Evolutionary conservation across 768 basidiomycete species (phyloP), one percentile per base, ranked within the genome.

Genomic region (Mycena vitilis): DNA sequence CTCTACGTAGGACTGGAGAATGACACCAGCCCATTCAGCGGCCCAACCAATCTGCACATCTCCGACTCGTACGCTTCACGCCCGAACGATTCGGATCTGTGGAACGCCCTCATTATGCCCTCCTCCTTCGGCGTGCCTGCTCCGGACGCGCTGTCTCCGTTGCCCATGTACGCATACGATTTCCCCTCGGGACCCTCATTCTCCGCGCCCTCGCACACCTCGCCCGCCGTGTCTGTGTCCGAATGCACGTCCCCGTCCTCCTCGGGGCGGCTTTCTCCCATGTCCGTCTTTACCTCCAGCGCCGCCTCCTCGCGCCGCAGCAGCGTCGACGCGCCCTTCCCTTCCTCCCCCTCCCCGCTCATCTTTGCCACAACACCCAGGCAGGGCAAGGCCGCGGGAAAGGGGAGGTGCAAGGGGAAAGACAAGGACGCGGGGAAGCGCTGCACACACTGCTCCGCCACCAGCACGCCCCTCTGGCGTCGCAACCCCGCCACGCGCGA

Each of bases 381-480:
- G 30, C 30, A 30, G 30, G 30, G 30, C 30, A 30, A 30, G 30
- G 30, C 30, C 30, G 30, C 30, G 30, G 30, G 5, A 2, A 30
- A 30, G 30, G 30, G 30, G 30, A 30, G 30, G 30, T 2, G 30
- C 30, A 30, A 30, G 30, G 30, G 30, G 30, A 30, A 30, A 30
- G 30, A 30, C 30, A 30, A 30, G 30, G 30, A 30, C 30, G 15
- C 11, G 15, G 20, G 15, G 25, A 66, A 66, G 45, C 30, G 44
- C 36, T 66, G 65, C 53, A 55, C 65, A 4, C 65, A 66, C 36
- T 66, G 65, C 44, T 13, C 15, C 11, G 59, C 65, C 16, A 66
- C 65, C 44, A 30, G 23, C 15, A 66, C 65, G 0, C 65, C 65
- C 4, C 65, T 66, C 42, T 66, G 65, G 65, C 65, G 65, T 16